A percentile compares a stretch with the other conserved stretches of the same genome.
Evolutionary conservation across 225 moss, liverwort and hornwort genomes (phyloP).

Genomic region (Straminergon stramineum): DNA sequence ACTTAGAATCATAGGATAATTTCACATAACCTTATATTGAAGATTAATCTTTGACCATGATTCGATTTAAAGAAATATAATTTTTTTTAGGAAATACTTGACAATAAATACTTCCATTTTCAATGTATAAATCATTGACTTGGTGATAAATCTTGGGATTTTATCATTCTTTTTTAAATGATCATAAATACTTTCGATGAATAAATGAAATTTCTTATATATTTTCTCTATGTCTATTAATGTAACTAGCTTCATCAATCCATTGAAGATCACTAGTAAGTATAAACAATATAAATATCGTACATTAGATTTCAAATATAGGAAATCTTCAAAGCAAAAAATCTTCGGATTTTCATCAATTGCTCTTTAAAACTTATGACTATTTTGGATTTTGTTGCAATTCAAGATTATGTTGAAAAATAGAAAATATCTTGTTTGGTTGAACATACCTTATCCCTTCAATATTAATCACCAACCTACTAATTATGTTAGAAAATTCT

Average conservation of each 20-base stretch:
- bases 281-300: too few species aligned
- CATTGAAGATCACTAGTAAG: too few species aligned
- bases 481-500: not conserved
- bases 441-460: accelerated
- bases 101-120: not conserved
- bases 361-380: not conserved
- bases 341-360: not conserved
- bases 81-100: not conserved
- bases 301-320: too few species aligned
- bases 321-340: not conserved
- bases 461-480: not conserved
- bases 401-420: not conserved
- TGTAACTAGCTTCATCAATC: too few species aligned
- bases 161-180: not conserved
- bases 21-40: not conserved
- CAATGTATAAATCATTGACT: not conserved
- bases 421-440: not conserved
- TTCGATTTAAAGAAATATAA: not conserved
- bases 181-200: not conserved
- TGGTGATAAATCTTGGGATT: not conserved
- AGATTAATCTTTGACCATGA: not conserved
- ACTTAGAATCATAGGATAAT: not conserved
- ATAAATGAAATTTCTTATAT: not conserved
- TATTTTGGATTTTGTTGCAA: not conserved
- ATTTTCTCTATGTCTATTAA: too few species aligned